A percentile compares a stretch with the other conserved stretches of the same genome.
Conservation (phyloP, 2,329 filamentous ascomycete species). For the Bipolaris gigantea region DNA sequence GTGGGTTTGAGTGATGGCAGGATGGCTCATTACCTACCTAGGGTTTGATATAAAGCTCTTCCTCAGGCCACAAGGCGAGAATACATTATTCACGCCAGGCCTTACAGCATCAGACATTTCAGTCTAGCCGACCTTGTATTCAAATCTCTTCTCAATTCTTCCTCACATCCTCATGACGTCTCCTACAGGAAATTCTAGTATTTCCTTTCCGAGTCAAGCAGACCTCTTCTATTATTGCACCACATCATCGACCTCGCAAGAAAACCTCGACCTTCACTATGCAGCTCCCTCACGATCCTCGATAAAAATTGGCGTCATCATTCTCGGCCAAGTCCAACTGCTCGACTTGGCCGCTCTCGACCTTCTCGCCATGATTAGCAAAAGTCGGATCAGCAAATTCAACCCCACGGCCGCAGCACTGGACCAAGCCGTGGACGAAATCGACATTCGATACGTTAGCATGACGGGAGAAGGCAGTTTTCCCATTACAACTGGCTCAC, state of each 20-base stretch:
- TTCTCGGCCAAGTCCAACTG: slow-evolving; percentile 36
- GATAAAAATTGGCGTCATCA: slow-evolving; percentile 38
- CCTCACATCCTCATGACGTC: slow-evolving; percentile 34
- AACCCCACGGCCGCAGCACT: slow-evolving; percentile 28
- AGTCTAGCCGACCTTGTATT: neutral
- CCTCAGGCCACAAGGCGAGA: slow-evolving; percentile 21
- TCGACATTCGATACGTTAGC: slow-evolving; percentile 44
- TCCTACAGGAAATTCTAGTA: slow-evolving; percentile 34
- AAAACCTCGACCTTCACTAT: slow-evolving; percentile 39
- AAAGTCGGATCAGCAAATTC: slow-evolving; percentile 32
- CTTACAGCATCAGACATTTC: neutral
- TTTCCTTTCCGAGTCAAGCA: slow-evolving; percentile 39
- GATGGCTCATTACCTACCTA: slow-evolving; percentile 4
- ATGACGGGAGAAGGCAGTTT: slow-evolving; percentile 43
- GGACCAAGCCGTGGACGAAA: slow-evolving; percentile 39
- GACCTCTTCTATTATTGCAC: slow-evolving; percentile 45
- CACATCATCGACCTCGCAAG: slow-evolving; percentile 38
- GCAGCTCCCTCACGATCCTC: slow-evolving; percentile 41
- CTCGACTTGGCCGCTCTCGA: slow-evolving; percentile 41
- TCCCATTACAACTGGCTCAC: slow-evolving; percentile 39
- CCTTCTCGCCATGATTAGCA: slow-evolving; percentile 36
- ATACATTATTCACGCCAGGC: slow-evolving; percentile 9
- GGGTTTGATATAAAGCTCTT: slow-evolving; percentile 28
- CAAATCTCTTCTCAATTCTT: neutral
- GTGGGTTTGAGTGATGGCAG: slow-evolving; percentile 16